Evolutionary conservation across 2,329 filamentous ascomycete genomes (phyloP), one percentile per base, ranked within the genome.

Genomic region (Aspergillus quadrilineatus): DNA sequence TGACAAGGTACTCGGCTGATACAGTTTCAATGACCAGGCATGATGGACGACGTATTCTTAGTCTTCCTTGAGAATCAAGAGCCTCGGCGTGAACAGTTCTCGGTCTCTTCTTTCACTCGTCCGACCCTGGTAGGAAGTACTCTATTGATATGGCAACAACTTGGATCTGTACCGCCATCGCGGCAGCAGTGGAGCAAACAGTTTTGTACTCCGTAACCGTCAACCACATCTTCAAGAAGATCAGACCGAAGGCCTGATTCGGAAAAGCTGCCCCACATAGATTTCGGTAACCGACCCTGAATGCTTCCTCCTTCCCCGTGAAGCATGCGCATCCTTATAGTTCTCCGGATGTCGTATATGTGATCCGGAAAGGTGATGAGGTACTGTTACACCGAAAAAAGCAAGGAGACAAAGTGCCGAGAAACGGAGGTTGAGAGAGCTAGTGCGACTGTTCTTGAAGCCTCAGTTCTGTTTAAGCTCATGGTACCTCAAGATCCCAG

Each of bases 201-300:
- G 39, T 30, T 15, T 22, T 14, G 26, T 28, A 28, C 26, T 28
- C 26, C 26, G 26, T 34, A 15, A 39, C 45, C n/a, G 29, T 47
- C 30, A 36, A 47, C 45, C 45, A 34, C 45, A 47, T 36, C 45
- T 44, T 44, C 42, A 34, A 47, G 28, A 45, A 43, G 57, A 62
- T 63, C 65, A 71, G 68, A 72, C 69, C 69, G 69, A 63, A 56
- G 57, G 45, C 70, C 67, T 60, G 54, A 69, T 71, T 70, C 62
- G 69, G 69, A 69, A 71, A 69, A 59, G 55, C 52, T 64, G 67
- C 67, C 69, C 69, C 69, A 69, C 68, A 58, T 54, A 50, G 47
- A 60, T 62, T 62, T 5, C 63, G 65, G 66, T 56, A 63, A 65
- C 50, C 42, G 56, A 59, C 58, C 60, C 60, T 58, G 62, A 57